These are phyloP conservation scores for Fomitopsis betulina DNA, from an alignment of 1,284 basidiomycete genomes.

Conservation along the genomic window DNA sequence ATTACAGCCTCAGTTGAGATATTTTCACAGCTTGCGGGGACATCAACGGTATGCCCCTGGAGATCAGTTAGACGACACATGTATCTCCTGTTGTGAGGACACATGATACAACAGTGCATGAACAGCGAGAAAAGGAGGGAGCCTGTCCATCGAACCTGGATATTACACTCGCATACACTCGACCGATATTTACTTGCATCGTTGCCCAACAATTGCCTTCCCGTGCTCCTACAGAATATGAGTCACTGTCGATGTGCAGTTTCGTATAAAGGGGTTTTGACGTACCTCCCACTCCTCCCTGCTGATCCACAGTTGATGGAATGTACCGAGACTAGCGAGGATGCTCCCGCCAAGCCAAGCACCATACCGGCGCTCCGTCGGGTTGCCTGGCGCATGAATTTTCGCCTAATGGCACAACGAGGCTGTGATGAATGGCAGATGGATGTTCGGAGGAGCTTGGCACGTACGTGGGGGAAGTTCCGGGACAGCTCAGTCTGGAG, in stretches of 20 bases:
- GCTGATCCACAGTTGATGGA: constrained; percentile 95
- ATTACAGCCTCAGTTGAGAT: neutral
- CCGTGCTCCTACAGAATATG: constrained; percentile 60
- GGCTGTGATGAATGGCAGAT: constrained; percentile 1
- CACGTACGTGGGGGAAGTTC: constrained; percentile 76
- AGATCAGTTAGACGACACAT: constrained; percentile 5
- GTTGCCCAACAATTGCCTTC: constrained; percentile 68
- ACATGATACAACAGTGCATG: neutral
- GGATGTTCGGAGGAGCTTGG: neutral
- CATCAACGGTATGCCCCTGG: neutral
- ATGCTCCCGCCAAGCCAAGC: constrained; percentile 95
- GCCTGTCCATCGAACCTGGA: constrained; percentile 1
- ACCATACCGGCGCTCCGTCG: constrained; percentile 83
- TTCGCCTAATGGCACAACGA: constrained; percentile 48
- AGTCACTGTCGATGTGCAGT: neutral
- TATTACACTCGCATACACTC: neutral
- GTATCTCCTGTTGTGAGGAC: neutral
- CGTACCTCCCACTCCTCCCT: constrained; percentile 86
- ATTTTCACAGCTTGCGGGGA: neutral
- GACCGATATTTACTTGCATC: constrained; percentile 57
- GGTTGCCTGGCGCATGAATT: constrained; percentile 87
- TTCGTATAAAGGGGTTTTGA: constrained; percentile 5
- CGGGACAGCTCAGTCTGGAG: constrained; percentile 76
- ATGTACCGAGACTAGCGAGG: constrained; percentile 88
- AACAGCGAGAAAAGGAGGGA: neutral